Percentiles rank a stretch among this genome's conserved stretches.
Evolutionary conservation across 208 protist genomes (phyloP).

Genomic region (Novymonas esmeraldas): DNA sequence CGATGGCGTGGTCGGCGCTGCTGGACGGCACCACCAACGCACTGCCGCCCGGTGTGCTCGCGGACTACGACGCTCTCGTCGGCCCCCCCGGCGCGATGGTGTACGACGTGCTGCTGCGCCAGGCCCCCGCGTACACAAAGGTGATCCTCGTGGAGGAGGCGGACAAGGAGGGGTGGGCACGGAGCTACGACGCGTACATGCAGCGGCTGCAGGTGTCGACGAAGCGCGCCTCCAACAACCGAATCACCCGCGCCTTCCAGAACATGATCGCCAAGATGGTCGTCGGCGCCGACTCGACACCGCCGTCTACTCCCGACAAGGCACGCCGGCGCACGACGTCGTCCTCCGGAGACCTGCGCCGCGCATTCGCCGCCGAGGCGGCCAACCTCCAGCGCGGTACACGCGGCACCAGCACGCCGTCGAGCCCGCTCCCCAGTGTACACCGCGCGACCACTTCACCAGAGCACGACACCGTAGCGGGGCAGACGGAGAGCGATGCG

Average conservation of each 20-base stretch:
- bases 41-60: conserved; percentile 35
- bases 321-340: conserved; percentile 2
- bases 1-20: conserved; percentile 51
- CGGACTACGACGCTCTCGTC: conserved; percentile 58
- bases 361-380: conserved; percentile 18
- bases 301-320: neutral
- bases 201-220: conserved; percentile 26
- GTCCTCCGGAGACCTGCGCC: conserved; percentile 14
- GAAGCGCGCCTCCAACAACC: conserved; percentile 34
- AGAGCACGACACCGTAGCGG: too few species aligned
- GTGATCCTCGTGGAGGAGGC: conserved; percentile 71
- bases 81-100: conserved; percentile 57
- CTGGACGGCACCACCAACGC: conserved; percentile 28
- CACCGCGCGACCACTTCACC: neutral
- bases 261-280: conserved; percentile 70
- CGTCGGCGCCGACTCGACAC: conserved; percentile 16
- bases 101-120: conserved; percentile 59
- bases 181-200: conserved; percentile 39
- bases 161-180: conserved; percentile 63
- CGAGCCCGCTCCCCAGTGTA: neutral
- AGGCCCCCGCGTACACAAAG: conserved; percentile 77
- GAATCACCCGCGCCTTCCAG: conserved; percentile 45
- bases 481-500: neutral
- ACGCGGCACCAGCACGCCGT: neutral
- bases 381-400: neutral